A percentile compares a stretch with the other conserved stretches of the same genome.
Evolutionary conservation across 1,284 basidiomycete genomes (phyloP).

Genomic region (Bjerkandera adusta): DNA sequence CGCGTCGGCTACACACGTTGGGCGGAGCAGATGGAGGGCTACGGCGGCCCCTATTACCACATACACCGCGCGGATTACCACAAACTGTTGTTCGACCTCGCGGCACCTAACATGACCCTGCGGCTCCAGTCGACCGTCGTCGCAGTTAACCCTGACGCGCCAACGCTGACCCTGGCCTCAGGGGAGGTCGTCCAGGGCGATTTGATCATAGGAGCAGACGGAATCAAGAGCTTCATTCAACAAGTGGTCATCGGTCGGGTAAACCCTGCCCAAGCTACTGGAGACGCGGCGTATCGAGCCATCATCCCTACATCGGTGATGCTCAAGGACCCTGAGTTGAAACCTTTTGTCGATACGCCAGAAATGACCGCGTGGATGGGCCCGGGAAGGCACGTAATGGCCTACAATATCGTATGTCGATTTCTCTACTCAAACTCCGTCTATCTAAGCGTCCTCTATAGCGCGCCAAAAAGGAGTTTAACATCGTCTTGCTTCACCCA

Average conservation of each 20-base stretch:
- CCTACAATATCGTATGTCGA: conserved; percentile 38
- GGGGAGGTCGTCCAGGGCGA: conserved; percentile 40
- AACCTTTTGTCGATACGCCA: conserved; percentile 36
- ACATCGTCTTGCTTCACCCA: conserved; percentile 42
- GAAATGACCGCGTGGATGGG: conserved; percentile 46
- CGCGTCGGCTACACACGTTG: conserved; percentile 42
- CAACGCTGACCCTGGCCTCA: conserved; percentile 34
- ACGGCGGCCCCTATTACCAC: conserved; percentile 47
- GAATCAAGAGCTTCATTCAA: conserved; percentile 51
- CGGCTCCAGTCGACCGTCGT: conserved; percentile 45
- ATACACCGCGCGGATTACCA: conserved; percentile 60
- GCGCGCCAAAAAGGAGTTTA: conserved; percentile 40
- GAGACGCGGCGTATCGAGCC: conserved; percentile 51
- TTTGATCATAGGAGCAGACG: conserved; percentile 44
- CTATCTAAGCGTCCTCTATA: conserved; percentile 15
- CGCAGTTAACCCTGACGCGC: conserved; percentile 36
- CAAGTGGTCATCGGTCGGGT: conserved; percentile 37
- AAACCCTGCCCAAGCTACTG: conserved; percentile 40
- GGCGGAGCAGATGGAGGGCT: conserved; percentile 35
- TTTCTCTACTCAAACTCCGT: background rate
- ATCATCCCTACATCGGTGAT: conserved; percentile 46
- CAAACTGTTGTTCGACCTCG: conserved; percentile 47
- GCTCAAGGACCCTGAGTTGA: conserved; percentile 47
- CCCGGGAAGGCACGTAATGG: conserved; percentile 40
- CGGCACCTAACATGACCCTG: conserved; percentile 42